Evolutionary conservation across 2,329 filamentous ascomycete genomes (phyloP), one percentile per base, ranked within the genome.

Genomic region (Blastomyces percursus): DNA sequence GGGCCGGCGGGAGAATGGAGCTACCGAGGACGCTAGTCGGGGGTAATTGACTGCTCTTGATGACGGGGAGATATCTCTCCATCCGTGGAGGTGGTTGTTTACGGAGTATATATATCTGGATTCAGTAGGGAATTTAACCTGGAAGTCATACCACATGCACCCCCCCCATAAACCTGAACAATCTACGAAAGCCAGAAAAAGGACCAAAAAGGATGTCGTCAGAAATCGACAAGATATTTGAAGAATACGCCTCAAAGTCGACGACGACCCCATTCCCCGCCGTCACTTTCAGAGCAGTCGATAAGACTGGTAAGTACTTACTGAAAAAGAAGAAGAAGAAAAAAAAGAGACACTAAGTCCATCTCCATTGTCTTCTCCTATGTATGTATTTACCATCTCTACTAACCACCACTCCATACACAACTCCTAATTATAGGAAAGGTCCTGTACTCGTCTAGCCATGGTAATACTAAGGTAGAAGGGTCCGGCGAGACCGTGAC

Each of bases 401-500:
- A 46, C 48, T 51, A 27, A 27, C 48, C 14, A 30, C 27, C 27
- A 16, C 12, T 4, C 21, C 30, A 27, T 11, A 16, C 51, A 35
- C 32, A 35, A 35, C 5, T 16, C 2, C 21, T 12, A 56, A 38
- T 9, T 50, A 60, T 21, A 60, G 58, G 44, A 48, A 50, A 38
- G 9, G 32, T 52, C 12, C 27, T 60, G 3, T 35, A 60, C 44
- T 48, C 58, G n/a, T 50, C 30, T 19, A 32, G 48, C 46, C n/a
- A 60, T 60, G 58, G 58, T 19, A 60, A 51, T 50, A 38, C 27
- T 11, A 27, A 38, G 32, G 42, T 51, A 51, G 58, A 60, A 14
- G 44, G 44, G 9, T 32, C 44, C 3, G 58, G 58, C 4, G 21
- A 64, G 16, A 63, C 67, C 12, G 63, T 68, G 66, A 32, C 54